phyloP scores from a whole-genome alignment of 108 stramenopile genomes.

The Licmophora abbreviata region DNA sequence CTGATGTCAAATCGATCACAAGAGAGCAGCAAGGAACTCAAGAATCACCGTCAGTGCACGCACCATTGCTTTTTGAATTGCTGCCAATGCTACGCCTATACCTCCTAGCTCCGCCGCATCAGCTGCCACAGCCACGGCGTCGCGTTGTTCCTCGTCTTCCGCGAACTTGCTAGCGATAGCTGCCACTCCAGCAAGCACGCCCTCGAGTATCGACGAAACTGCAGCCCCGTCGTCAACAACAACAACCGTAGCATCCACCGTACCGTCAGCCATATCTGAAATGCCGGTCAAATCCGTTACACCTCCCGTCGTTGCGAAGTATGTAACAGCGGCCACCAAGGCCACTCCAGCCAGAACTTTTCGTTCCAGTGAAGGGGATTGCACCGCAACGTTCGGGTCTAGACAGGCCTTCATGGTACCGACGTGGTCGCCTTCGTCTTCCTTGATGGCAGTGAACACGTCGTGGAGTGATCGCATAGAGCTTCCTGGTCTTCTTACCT shows the following conservation, averaged over 20 bases:
- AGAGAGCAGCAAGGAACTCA: not conserved
- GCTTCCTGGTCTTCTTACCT: conserved; percentile 42
- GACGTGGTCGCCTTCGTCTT: conserved; percentile 81
- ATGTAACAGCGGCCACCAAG: not conserved
- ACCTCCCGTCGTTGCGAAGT: not conserved
- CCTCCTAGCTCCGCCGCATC: conserved; percentile 3
- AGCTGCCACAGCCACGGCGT: not conserved
- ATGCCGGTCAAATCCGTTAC: not conserved
- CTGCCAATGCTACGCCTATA: not conserved
- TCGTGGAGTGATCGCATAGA: conserved; percentile 60
- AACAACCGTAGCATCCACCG: not conserved
- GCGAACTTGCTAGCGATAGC: not conserved
- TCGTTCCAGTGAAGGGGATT: conserved; percentile 10
- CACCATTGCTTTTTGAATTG: not conserved
- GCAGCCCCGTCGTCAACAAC: conserved; percentile 2
- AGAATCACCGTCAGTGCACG: not conserved
- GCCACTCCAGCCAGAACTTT: conserved; percentile 4
- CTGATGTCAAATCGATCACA: no score
- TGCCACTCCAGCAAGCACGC: not conserved
- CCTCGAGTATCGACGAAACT: not conserved
- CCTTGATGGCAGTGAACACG: conserved; percentile 70
- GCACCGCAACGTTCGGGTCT: conserved; percentile 11
- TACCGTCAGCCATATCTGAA: conserved; percentile 1
- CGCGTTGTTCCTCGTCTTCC: conserved; percentile 2
- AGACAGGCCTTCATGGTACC: conserved; percentile 42